Percentiles rank a stretch among this genome's conserved stretches.
Evolutionary conservation across 1,284 basidiomycete genomes (phyloP).

Genomic region (Farysia itapuensis): DNA sequence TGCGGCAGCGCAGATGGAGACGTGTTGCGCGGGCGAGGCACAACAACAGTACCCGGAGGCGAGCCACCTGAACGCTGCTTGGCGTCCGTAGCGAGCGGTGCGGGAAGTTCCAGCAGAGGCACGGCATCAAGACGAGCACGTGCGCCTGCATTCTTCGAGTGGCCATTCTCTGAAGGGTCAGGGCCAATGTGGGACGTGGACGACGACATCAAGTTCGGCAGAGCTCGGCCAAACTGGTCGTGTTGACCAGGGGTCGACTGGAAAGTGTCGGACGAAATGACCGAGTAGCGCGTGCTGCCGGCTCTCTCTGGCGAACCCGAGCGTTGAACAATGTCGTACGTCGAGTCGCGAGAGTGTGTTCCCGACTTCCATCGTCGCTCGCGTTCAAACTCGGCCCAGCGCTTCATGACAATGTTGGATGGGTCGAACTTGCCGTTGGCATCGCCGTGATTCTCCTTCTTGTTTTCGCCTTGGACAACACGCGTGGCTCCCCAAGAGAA

Average conservation of each 20-base stretch:
- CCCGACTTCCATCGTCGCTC: conserved; percentile 91
- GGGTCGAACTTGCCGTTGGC: conserved; percentile 88
- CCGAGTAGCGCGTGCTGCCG: conserved; percentile 47
- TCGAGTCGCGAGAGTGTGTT: conserved; percentile 77
- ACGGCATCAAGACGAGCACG: conserved; percentile 52
- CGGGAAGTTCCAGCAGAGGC: conserved; percentile 57
- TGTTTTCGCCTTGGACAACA: conserved; percentile 57
- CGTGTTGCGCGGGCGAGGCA: conserved; percentile 33
- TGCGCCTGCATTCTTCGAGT: conserved; percentile 41
- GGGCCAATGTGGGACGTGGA: conserved; percentile 15
- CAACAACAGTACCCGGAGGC: conserved; percentile 31
- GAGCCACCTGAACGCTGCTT: conserved; percentile 27
- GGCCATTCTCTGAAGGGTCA: conserved; percentile 36
- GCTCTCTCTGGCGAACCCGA: conserved; percentile 48
- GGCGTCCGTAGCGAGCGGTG: conserved; percentile 53
- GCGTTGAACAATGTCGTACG: conserved; percentile 64
- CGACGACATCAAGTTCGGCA: conserved; percentile 20
- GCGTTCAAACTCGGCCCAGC: conserved; percentile 97
- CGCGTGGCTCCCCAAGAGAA: conserved; percentile 62
- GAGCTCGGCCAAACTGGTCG: conserved; percentile 33
- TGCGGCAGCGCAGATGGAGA: conserved; percentile 33
- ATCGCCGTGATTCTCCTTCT: conserved; percentile 52
- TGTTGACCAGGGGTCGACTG: conserved; percentile 42
- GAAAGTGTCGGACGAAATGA: conserved; percentile 48
- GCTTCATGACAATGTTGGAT: conserved; percentile 94